phyloP scores from a whole-genome alignment of 768 basidiomycete species.

The Mycena indigotica region DNA sequence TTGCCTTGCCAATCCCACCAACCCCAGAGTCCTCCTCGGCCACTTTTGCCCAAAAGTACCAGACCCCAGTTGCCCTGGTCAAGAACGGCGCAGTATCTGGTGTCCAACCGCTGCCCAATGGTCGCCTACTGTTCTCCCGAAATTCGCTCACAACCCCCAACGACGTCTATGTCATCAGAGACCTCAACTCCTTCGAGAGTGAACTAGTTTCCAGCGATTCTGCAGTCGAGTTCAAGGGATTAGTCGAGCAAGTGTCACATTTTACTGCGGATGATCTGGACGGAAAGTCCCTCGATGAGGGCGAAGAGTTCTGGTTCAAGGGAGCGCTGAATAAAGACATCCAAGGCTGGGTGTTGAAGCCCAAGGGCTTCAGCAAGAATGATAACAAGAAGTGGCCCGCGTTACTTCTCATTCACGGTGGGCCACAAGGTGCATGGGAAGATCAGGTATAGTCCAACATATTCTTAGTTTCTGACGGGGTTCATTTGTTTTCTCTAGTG shows the following conservation, averaged over 20 bases:
- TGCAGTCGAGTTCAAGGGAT: slow-evolving; percentile 31
- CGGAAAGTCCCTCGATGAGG: slow-evolving; percentile 58
- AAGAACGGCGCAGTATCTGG: slow-evolving; percentile 57
- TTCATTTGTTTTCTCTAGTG: slow-evolving; percentile 32
- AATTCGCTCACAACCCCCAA: slow-evolving; percentile 81
- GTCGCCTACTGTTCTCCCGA: slow-evolving; percentile 69
- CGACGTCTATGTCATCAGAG: slow-evolving; percentile 68
- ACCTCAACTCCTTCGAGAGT: slow-evolving; percentile 47
- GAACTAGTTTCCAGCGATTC: slow-evolving; percentile 37
- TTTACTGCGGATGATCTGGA: slow-evolving; percentile 61
- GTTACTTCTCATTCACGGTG: slow-evolving; percentile 81
- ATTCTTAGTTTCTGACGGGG: not conserved
- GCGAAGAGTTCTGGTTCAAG: slow-evolving; percentile 88
- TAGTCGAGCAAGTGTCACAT: slow-evolving; percentile 61
- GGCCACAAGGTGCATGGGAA: slow-evolving; percentile 85
- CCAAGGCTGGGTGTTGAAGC: slow-evolving; percentile 85
- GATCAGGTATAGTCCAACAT: slow-evolving; percentile 54
- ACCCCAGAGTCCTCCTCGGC: slow-evolving; percentile 61
- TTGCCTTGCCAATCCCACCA: slow-evolving; percentile 64
- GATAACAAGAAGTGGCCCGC: slow-evolving; percentile 78
- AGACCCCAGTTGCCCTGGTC: slow-evolving; percentile 62
- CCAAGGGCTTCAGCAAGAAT: slow-evolving; percentile 69
- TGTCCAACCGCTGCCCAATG: slow-evolving; percentile 59
- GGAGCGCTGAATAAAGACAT: slow-evolving; percentile 76
- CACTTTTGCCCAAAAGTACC: slow-evolving; percentile 46